Evolutionary conservation across 768 basidiomycete genomes (phyloP), one percentile per base, ranked within the genome.

Genomic region (Auricularia auricula-judae): DNA sequence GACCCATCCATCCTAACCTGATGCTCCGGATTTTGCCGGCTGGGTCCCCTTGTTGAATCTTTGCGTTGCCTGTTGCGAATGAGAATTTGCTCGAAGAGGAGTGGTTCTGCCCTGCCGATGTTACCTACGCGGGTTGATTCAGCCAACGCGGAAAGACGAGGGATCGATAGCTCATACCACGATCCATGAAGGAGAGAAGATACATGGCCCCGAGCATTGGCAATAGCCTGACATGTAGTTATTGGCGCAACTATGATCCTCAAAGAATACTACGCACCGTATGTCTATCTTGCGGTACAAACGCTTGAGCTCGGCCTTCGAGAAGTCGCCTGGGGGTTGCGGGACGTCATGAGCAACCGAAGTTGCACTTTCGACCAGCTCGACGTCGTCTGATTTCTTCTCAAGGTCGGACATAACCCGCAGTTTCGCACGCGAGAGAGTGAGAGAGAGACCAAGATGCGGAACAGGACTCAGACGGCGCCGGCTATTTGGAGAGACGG

Each of bases 171-270:
- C 16, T 69, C 77, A 23, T 61, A 80, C 84, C 83, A 77, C 86
- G 75, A 70, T 88, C 87, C 71, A 87, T 74, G 72, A 86, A 87
- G 3, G 83, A 82, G 35, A 86, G 70, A 53, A 88, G 74, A 69
- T 86, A 87, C 77, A 87, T 82, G 54, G 84, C 64, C 2, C 80
- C 74, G 23, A 87, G 72, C 23, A 85, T 84, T 0, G 84, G 83
- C 78, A 85, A 79, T 44, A 86, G 74, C 39, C 35, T 58, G 35
- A 2, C 16, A 29, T 29, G 33, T 3, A 21, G 16, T 11, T 14
- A n/a, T 8, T 14, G 35, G 14, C 62, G 47, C 61, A 44, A 61
- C 63, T 16, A 43, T 35, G 16, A 63, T 33, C 8, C 43, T n/a
- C 33, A 44, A 10, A 42, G 23, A 59, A 58, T 21, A 0, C 29